Evolutionary conservation across 2,329 filamentous ascomycete species (phyloP).

Genomic region (Tothia fuscella): DNA sequence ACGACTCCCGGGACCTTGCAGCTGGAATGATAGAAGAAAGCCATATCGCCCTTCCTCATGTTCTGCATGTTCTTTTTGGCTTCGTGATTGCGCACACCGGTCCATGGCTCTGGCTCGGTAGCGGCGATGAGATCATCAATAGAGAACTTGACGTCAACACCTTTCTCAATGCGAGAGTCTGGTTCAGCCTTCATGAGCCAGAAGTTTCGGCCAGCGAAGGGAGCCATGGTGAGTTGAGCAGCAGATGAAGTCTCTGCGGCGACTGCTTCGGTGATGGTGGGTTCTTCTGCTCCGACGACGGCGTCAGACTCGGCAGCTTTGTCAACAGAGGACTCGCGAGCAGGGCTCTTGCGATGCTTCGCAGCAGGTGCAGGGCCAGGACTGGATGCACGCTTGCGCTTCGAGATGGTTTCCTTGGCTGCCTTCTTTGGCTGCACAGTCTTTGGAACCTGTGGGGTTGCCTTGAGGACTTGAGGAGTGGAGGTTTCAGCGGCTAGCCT

Average conservation of each 20-base stretch:
- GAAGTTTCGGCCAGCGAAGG: constrained; percentile 21
- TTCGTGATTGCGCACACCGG: constrained; percentile 51
- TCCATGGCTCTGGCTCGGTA: constrained; percentile 75
- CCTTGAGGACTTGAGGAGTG: constrained; percentile 12
- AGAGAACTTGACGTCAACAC: constrained; percentile 80
- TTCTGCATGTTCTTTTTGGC: constrained; percentile 81
- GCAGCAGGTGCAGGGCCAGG: constrained; percentile 7
- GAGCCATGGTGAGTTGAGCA: too few relatives aligned
- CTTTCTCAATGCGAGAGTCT: constrained; percentile 73
- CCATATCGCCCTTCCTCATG: constrained; percentile 85
- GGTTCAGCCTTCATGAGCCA: constrained; percentile 54
- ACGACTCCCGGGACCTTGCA: constrained; percentile 82
- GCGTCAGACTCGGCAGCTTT: constrained; percentile 5
- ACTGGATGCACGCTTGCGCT: constrained; percentile 8
- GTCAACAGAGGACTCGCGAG: constrained; percentile 1
- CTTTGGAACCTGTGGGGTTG: constrained; percentile 14
- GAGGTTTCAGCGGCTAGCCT: constrained; percentile 5
- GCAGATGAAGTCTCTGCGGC: constrained; percentile 5
- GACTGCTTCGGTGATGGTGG: constrained; percentile 6
- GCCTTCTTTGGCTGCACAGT: constrained; percentile 11
- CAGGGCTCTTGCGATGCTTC: constrained; percentile 2
- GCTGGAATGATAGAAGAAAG: constrained; percentile 96
- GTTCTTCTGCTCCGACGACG: too few relatives aligned
- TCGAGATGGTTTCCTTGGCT: constrained; percentile 3
- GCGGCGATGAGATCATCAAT: constrained; percentile 76